Evolutionary conservation across 805 yeast species (phyloP), one percentile per base, ranked within the genome.

Genomic region (Lachancea dasiensis): DNA sequence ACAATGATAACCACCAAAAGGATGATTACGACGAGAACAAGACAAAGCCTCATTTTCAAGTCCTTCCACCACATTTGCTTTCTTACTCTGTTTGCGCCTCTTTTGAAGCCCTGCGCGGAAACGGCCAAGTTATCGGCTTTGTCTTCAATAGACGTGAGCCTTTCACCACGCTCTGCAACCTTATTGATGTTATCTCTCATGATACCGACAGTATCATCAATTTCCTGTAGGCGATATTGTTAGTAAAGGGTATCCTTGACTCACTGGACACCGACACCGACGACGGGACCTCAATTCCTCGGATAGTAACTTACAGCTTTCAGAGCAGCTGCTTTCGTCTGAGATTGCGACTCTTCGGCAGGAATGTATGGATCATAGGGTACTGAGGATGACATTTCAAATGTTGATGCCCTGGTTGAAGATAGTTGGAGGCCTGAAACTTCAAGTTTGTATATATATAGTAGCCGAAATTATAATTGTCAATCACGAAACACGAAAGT

Each of bases 1-100:
- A 90, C 96, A 49, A 89, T 84, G 47, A 81, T 77, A 40, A 90
- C 95, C 39, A 90, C 83, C 41, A 90, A 65, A 50, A 90, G 65
- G 37, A 89, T 77, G 56, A 90, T 78, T 37, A 92, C 79, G 20
- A 81, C 83, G 33, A 81, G 77, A 43, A 89, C 81, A 41, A 85
- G 66, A 64, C 97, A 90, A 70, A 89, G 68, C 64, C 95, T 81
- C 90, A 92, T 83, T 70, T 92, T 92, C 77, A 92, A 74, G 62
- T 90, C 95, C 65, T 92, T 90, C 84, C 95, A 85, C 97, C 97
- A 90, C 97, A 90, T 90, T 59, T 89, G 95, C 64, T 89, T 90
- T 67, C 98, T 84, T 33, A 90, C 97, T 53, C 95, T 80, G 67
- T 90, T 90, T 43, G 98, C 97, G 27, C 96, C 95, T 60, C 95